A percentile compares a stretch with the other conserved stretches of the same genome.
Evolutionary conservation across 768 basidiomycete species (phyloP).

Genomic region (Leccinum longicurvipes): DNA sequence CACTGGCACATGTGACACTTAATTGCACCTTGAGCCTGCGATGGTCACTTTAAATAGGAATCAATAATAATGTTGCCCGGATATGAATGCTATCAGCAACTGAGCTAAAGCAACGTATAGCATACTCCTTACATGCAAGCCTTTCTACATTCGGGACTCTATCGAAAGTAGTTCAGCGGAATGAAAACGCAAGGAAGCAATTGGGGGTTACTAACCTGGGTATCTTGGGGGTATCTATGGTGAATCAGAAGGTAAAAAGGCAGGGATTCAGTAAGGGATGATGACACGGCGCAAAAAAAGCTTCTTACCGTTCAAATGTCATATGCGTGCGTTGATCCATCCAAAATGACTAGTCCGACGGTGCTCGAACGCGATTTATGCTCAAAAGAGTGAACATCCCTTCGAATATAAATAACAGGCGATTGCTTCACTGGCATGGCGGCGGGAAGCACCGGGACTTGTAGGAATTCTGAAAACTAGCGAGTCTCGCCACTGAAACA

Average conservation of each 20-base stretch:
- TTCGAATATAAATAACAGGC: constrained; percentile 1
- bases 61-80: neutral
- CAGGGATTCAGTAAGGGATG: neutral
- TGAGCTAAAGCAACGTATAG: neutral
- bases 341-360: neutral
- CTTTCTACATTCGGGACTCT: constrained; percentile 62
- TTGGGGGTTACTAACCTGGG: constrained; percentile 43
- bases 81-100: neutral
- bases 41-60: constrained; percentile 52
- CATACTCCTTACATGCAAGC: constrained; percentile 23
- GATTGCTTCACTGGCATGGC: neutral
- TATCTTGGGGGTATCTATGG: constrained; percentile 62
- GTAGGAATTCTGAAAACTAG: neutral
- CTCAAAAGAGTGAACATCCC: neutral
- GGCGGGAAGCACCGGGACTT: too few relatives aligned
- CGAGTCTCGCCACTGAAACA: neutral
- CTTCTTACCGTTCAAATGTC: constrained; percentile 57
- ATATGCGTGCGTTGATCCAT: constrained; percentile 28
- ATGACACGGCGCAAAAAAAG: neutral
- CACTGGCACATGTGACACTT: constrained; percentile 43
- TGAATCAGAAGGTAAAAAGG: neutral
- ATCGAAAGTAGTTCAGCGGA: neutral
- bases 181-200: neutral
- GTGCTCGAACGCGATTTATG: neutral
- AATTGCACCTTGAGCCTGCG: constrained; percentile 73